Evolutionary conservation across 192 early-diverging fungal species (phyloP), one percentile per base, ranked within the genome.

Genomic region (Gaertneriomyces sp.): DNA sequence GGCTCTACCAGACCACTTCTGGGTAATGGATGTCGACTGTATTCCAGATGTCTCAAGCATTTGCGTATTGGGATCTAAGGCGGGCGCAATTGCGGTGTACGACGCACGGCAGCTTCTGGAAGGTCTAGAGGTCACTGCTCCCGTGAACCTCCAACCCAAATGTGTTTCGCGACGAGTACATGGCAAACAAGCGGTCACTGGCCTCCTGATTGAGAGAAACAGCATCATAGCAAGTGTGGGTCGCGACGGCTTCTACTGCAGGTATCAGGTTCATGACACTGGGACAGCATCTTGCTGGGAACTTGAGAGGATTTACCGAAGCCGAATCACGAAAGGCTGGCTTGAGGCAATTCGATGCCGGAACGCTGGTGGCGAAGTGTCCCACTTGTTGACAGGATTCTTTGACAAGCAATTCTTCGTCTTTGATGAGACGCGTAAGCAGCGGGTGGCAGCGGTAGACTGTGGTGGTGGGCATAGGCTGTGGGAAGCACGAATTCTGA

Each of bases 311-410:
- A 64, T 86, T 10, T 81, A 81, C 51, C 66, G 66, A 38, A 77
- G 81, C n/a, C 83, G 82, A 58, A 76, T 94, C 40, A 92, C 93
- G 5, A 79, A 77, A 42, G 93, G 91, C 6, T 88, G 89, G 85
- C 53, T 93, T 38, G 91, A 92, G 71, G 60, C 89, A 7, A 55
- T 89, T 0, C 71, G 89, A 4, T 76, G 89, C 19, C 25, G 25
- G 25, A 33, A 33, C 25, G 25, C 25, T 33, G 25, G 25, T 2
- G 25, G 25, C 25, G 25, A 33, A 33, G 25, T 33, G 25, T 33
- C 25, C 25, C 25, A 33, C 2, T 33, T 33, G 25, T 33, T 33
- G 25, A 33, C 25, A 2, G 88, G 89, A 4, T 94, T 93, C 67
- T 89, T 83, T 65, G 74, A 87, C 33, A 89, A 89, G 54, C 72